These are phyloP conservation scores for Hymenoscyphus repandus DNA, from an alignment of 2,329 filamentous ascomycete species.

Conservation along the genomic window DNA sequence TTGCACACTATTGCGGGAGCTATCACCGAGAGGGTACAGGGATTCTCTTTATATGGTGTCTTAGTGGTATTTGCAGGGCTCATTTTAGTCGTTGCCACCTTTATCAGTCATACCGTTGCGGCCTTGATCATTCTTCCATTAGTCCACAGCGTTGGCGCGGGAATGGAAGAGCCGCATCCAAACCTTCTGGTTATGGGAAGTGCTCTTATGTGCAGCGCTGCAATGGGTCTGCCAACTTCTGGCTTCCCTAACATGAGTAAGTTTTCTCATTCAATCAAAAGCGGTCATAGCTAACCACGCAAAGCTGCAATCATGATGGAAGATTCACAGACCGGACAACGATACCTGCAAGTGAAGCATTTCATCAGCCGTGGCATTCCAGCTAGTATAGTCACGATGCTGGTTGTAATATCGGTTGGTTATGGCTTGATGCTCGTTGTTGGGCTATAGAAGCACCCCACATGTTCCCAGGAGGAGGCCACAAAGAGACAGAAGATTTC, in stretches of 20 bases:
- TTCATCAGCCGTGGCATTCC: constrained; percentile 94
- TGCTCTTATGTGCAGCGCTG: constrained; percentile 95
- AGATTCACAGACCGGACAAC: constrained; percentile 80
- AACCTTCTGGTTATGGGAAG: constrained; percentile 94
- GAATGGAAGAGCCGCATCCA: constrained; percentile 85
- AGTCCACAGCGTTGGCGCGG: constrained; percentile 76
- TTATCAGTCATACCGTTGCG: constrained; percentile 96
- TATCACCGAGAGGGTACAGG: constrained; percentile 70
- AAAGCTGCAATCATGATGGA: constrained; percentile 98
- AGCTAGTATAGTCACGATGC: constrained; percentile 73
- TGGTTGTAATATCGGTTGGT: constrained; percentile 80
- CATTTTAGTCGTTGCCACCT: constrained; percentile 90
- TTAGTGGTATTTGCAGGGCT: constrained; percentile 78
- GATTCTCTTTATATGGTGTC: constrained; percentile 79
- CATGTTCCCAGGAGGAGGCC: too few relatives aligned
- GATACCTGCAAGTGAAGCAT: constrained; percentile 88
- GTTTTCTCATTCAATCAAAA: constrained; percentile 37
- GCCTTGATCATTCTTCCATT: constrained; percentile 91
- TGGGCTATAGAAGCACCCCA: constrained; percentile 17
- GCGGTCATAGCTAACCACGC: constrained; percentile 11
- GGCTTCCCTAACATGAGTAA: constrained; percentile 99
- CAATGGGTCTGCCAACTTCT: constrained; percentile 91
- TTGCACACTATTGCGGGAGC: constrained; percentile 77
- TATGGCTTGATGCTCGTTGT: constrained; percentile 75
- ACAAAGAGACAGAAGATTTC: too few relatives aligned